Conservation (phyloP, 1,139 yeast genomes). For the Diutina sp. region DNA sequence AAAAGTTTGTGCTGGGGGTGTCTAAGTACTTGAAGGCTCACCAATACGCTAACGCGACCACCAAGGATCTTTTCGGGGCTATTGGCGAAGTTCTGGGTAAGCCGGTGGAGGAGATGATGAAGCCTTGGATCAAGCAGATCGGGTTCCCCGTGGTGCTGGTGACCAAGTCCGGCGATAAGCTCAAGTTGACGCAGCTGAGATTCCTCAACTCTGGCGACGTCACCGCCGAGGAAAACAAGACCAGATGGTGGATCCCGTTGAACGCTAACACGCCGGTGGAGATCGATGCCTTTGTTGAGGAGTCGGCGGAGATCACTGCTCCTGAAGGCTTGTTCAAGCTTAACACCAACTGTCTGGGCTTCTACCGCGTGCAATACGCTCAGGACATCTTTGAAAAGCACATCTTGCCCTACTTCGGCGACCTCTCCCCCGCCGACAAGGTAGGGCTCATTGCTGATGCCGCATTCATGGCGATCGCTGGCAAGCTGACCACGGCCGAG, state of each 20-base stretch:
- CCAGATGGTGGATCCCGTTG: conserved; percentile 71
- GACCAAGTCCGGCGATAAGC: conserved; percentile 8
- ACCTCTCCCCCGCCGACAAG: conserved; percentile 44
- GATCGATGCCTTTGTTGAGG: conserved; percentile 12
- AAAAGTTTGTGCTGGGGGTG: conserved; percentile 15
- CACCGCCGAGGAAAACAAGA: conserved; percentile 18
- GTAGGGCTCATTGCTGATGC: conserved; percentile 60
- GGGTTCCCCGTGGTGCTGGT: conserved; percentile 16
- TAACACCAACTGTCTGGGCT: conserved; percentile 51
- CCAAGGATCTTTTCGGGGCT: conserved; percentile 16
- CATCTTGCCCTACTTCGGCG: conserved; percentile 16
- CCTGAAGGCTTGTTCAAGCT: conserved; percentile 33
- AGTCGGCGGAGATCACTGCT: conserved; percentile 6
- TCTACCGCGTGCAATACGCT: conserved; percentile 57
- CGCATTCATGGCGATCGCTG: conserved; percentile 48
- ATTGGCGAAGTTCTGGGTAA: conserved; percentile 12
- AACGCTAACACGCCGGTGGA: conserved; percentile 9
- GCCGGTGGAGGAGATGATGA: conserved; percentile 15
- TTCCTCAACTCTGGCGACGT: conserved; percentile 46
- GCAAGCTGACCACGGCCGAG: conserved; percentile 36
- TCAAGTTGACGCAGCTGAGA: conserved; percentile 37
- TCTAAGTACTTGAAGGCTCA: conserved; percentile 14
- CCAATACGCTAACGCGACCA: conserved; percentile 16
- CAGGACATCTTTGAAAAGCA: conserved; percentile 28
- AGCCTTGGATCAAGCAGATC: conserved; percentile 15